Conservation (phyloP, 805 yeast species). For the Ogataea corticis region DNA sequence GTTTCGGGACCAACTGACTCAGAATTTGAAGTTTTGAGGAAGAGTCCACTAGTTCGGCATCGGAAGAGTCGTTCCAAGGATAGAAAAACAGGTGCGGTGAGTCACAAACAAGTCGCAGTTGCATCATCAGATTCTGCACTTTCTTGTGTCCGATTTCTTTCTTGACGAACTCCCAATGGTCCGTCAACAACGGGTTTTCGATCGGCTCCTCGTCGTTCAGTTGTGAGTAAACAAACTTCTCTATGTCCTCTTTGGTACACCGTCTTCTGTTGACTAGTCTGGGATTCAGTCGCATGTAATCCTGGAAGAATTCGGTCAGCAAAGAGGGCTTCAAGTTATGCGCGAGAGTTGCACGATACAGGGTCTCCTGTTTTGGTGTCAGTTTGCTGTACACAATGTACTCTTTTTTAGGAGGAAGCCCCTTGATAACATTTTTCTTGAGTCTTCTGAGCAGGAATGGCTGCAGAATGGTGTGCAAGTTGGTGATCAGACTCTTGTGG, state of each 20-base stretch:
- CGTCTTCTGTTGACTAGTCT: slow-evolving; percentile 21
- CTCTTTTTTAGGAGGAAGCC: slow-evolving; percentile 87
- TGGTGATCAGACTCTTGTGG: slow-evolving; percentile 64
- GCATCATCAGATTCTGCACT: slow-evolving; percentile 75
- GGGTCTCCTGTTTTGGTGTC: slow-evolving; percentile 59
- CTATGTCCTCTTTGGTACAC: slow-evolving; percentile 33
- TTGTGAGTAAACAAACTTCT: slow-evolving; percentile 40
- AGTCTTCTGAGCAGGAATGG: slow-evolving; percentile 86
- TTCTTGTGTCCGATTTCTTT: slow-evolving; percentile 50
- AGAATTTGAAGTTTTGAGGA: slow-evolving; percentile 76
- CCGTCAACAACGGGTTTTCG: slow-evolving; percentile 12
- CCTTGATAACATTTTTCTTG: slow-evolving; percentile 67
- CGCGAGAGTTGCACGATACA: slow-evolving; percentile 46
- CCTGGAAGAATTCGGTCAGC: slow-evolving; percentile 48
- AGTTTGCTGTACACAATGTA: slow-evolving; percentile 76
- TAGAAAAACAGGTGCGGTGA: slow-evolving; percentile 83
- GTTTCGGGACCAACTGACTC: slow-evolving; percentile 56
- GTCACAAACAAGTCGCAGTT: slow-evolving; percentile 78
- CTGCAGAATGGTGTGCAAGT: slow-evolving; percentile 81
- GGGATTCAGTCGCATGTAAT: slow-evolving; percentile 47
- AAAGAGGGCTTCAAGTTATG: slow-evolving; percentile 46
- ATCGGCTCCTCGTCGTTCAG: slow-evolving; percentile 10
- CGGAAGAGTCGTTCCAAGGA: slow-evolving; percentile 62
- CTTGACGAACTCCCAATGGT: slow-evolving; percentile 34
- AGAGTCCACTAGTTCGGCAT: slow-evolving; percentile 43